phyloP scores from a whole-genome alignment of 176 grass and related monocot species.

The Aechmea fasciata region DNA sequence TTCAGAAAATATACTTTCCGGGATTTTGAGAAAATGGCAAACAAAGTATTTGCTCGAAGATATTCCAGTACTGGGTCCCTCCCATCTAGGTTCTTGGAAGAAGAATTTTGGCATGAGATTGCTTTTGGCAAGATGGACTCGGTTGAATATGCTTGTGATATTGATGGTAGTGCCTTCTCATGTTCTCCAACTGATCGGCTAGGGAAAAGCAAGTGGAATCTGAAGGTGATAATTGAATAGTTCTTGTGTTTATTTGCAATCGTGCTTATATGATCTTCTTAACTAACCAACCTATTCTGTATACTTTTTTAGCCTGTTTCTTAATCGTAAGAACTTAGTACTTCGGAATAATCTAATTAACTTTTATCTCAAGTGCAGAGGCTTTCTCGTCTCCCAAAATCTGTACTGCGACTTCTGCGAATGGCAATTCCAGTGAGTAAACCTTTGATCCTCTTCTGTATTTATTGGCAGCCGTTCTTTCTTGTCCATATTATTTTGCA shows the following conservation, averaged over 20 bases:
- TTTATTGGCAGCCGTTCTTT: neutral
- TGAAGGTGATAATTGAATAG: conserved; percentile 49
- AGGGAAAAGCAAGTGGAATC: conserved; percentile 90
- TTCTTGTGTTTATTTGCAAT: neutral
- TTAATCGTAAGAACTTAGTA: too few species aligned
- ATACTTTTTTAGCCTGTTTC: too few species aligned
- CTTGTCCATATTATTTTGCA: neutral
- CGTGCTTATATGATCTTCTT: too few species aligned
- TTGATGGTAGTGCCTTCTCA: conserved; percentile 99
- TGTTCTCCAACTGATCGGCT: conserved; percentile 67
- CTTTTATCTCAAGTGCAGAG: conserved; percentile 30
- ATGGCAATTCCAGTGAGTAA: conserved; percentile 69
- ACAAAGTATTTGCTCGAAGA: conserved; percentile 80
- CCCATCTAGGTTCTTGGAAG: conserved; percentile 70
- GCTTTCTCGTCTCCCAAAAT: conserved; percentile 75
- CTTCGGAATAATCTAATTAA: neutral
- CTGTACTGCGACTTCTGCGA: conserved; percentile 70
- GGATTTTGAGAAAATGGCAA: conserved; percentile 94
- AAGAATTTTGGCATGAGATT: conserved; percentile 98
- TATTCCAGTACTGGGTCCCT: conserved; percentile 78
- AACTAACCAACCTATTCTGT: too few species aligned
- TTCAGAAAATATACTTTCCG: conserved; percentile 96
- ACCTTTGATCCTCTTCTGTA: neutral
- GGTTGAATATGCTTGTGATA: conserved; percentile 97
- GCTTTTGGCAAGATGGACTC: conserved; percentile 84